Conservation (phyloP, 2,329 filamentous ascomycete genomes). For the Neopestalotiopsis sp. region DNA sequence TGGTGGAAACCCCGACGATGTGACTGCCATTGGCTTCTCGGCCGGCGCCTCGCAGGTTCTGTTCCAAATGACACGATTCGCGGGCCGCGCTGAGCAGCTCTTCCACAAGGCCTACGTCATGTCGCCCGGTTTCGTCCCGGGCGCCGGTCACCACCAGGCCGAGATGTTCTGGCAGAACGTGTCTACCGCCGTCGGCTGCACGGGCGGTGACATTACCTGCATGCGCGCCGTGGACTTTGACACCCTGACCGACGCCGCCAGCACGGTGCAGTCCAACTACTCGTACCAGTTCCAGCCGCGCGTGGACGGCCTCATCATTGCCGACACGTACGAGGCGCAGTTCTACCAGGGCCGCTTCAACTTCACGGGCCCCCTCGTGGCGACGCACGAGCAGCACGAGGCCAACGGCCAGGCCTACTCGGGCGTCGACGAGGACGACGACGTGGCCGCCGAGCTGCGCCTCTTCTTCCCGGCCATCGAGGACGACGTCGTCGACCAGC, state of each 20-base stretch:
- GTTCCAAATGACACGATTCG: conserved; percentile 17
- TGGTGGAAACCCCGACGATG: conserved; percentile 12
- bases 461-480: conserved; percentile 41
- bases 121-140: conserved; percentile 28
- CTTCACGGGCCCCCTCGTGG: conserved; percentile 40
- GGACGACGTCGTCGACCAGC: conserved; percentile 36
- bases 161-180: conserved; percentile 21
- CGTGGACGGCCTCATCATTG: conserved; percentile 41
- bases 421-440: conserved; percentile 38
- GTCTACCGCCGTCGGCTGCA: conserved; percentile 5
- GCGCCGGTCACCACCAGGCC: conserved; percentile 41
- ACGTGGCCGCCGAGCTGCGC: conserved; percentile 36
- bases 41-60: conserved; percentile 14
- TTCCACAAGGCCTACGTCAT: conserved; percentile 18
- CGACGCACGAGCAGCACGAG: conserved; percentile 42
- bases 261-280: conserved; percentile 30
- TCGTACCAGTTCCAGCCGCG: conserved; percentile 42
- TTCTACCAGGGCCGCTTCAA: conserved; percentile 43
- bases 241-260: conserved; percentile 29
- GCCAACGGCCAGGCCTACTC: conserved; percentile 35
- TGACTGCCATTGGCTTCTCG: conserved; percentile 16
- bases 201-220: conserved; percentile 12
- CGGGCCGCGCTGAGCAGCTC: conserved; percentile 14
- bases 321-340: conserved; percentile 42
- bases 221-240: conserved; percentile 18